A percentile compares a stretch with the other conserved stretches of the same genome.
Conservation (phyloP, 768 basidiomycete genomes). For the Pleurotus sapidus region DNA sequence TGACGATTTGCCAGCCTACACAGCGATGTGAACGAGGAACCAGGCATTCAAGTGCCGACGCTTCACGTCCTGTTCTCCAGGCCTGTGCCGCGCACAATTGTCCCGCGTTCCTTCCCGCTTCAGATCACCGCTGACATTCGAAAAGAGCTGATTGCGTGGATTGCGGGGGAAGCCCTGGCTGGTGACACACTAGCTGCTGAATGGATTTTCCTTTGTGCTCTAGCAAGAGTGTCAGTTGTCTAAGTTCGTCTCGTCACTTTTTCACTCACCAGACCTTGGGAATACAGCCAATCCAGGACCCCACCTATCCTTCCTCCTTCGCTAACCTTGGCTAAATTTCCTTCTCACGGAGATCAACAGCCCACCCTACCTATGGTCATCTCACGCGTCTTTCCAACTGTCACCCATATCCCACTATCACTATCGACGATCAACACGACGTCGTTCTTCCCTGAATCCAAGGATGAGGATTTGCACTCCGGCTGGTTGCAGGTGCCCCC, state of each 20-base stretch:
- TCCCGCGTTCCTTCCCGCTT: conserved; percentile 35
- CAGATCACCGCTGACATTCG: conserved; percentile 29
- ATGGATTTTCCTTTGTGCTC: conserved; percentile 63
- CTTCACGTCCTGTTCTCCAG: conserved; percentile 65
- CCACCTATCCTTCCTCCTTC: conserved; percentile 68
- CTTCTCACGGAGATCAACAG: conserved; percentile 32
- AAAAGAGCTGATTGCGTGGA: conserved; percentile 64
- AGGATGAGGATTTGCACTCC: conserved; percentile 68
- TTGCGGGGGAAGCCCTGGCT: conserved; percentile 65
- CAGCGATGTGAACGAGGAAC: conserved; percentile 34
- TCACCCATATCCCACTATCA: conserved; percentile 56
- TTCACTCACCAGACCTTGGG: conserved; percentile 6
- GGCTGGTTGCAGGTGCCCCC: conserved; percentile 72
- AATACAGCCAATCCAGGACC: conserved; percentile 58
- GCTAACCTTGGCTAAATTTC: conserved; percentile 62
- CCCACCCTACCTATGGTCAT: conserved; percentile 58
- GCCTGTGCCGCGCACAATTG: conserved; percentile 34
- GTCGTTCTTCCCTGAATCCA: conserved; percentile 62
- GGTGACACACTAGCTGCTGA: conserved; percentile 71
- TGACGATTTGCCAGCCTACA: conserved; percentile 28
- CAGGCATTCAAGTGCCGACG: conserved; percentile 48
- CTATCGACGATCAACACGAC: conserved; percentile 57
- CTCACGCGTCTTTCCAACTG: conserved; percentile 54
- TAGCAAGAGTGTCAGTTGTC: conserved; percentile 59
- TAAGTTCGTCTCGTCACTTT: conserved; percentile 9